Evolutionary conservation across 2,329 filamentous ascomycete species (phyloP).

Genomic region (Thielaviopsis cerberus): DNA sequence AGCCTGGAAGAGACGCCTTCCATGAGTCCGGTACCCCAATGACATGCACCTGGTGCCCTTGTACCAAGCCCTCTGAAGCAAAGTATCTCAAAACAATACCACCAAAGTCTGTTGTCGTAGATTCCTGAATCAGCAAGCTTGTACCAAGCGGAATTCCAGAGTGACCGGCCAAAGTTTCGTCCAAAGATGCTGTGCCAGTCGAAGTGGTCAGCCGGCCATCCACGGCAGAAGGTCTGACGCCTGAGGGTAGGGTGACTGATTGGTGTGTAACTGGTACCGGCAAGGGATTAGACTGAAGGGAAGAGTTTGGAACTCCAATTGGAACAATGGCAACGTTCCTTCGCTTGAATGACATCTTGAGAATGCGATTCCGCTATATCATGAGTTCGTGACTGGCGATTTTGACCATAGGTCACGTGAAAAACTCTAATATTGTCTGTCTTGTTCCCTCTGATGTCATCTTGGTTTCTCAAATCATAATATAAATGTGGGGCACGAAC

Average conservation of each 20-base stretch:
- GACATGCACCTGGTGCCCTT: conserved; percentile 76
- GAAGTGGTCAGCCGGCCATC: conserved; percentile 80
- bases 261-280: conserved; percentile 18
- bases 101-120: conserved; percentile 84
- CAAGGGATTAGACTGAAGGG: conserved; percentile 13
- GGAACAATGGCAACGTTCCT: conserved; percentile 33
- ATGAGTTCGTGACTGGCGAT: not conserved
- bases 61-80: conserved; percentile 79
- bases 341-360: conserved; percentile 39
- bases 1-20: conserved; percentile 65
- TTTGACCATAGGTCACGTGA: not conserved
- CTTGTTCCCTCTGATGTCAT: not conserved
- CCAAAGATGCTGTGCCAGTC: conserved; percentile 72
- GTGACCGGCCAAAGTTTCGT: conserved; percentile 71
- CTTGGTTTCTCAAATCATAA: not conserved
- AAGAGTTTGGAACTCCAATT: conserved; percentile 14
- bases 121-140: conserved; percentile 66
- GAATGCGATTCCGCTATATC: not conserved
- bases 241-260: conserved; percentile 16
- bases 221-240: conserved; percentile 65
- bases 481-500: conserved; percentile 3
- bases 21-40: conserved; percentile 64
- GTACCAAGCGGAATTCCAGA: conserved; percentile 67
- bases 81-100: conserved; percentile 72
- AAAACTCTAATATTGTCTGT: not conserved